Evolutionary conservation across 257 asterid species (phyloP).

Genomic region (Ajuga chamaepitys): DNA sequence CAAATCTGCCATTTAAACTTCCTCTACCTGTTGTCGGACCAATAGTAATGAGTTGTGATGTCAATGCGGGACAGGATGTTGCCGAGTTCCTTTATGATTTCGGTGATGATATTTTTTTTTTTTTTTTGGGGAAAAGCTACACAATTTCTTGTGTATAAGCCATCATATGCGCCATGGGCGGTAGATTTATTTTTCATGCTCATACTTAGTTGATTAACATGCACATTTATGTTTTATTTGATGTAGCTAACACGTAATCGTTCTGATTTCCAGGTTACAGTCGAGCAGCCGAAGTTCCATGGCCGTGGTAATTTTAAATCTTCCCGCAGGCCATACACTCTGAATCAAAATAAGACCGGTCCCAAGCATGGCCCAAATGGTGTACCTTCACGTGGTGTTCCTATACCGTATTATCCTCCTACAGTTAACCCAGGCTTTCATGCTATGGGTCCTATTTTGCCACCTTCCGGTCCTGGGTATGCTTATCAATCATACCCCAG

Average conservation of each 20-base stretch:
- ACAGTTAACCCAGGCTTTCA: slow-evolving; percentile 43
- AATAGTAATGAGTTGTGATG: background rate
- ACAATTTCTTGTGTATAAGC: background rate
- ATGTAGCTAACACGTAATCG: slow-evolving; percentile 9
- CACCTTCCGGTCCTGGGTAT: slow-evolving; percentile 48
- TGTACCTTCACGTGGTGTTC: slow-evolving; percentile 49
- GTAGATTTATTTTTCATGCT: background rate
- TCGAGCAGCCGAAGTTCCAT: slow-evolving; percentile 54
- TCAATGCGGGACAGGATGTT: background rate
- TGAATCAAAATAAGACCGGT: slow-evolving; percentile 48
- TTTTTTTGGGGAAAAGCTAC: background rate
- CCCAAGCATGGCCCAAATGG: slow-evolving; percentile 55
- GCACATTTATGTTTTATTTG: background rate
- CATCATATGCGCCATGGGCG: background rate
- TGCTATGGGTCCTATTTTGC: slow-evolving; percentile 52
- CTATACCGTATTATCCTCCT: slow-evolving; percentile 41
- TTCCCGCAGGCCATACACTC: slow-evolving; percentile 38
- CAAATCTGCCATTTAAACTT: background rate
- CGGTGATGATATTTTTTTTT: background rate
- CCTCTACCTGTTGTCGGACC: background rate
- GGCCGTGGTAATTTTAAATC: slow-evolving; percentile 48
- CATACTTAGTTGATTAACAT: background rate
- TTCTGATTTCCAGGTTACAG: slow-evolving; percentile 37
- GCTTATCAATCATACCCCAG: slow-evolving; percentile 41
- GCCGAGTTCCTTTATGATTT: background rate